Conservation (phyloP, 2,329 filamentous ascomycete genomes). For the Diaporthe aspalathi region DNA sequence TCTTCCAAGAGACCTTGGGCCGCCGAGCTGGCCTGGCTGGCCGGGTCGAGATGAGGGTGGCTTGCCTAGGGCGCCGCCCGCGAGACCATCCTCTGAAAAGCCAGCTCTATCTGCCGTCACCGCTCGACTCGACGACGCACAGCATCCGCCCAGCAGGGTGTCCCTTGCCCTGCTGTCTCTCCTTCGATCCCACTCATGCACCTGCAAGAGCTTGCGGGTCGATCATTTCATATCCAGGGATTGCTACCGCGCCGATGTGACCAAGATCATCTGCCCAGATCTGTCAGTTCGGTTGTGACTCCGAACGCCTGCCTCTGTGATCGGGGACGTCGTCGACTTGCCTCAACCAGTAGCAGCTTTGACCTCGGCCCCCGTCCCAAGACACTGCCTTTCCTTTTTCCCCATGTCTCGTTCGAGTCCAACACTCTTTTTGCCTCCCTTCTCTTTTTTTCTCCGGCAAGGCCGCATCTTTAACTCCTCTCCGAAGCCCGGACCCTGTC, state of each 20-base stretch:
- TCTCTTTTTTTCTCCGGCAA: conserved; percentile 7
- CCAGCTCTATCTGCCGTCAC: not conserved
- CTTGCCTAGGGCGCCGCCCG: not conserved
- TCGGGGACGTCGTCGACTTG: conserved; percentile 18
- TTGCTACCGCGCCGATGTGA: conserved; percentile 13
- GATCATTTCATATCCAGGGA: conserved; percentile 27
- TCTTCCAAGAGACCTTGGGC: not conserved
- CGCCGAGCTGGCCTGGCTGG: not conserved
- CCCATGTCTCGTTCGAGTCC: conserved; percentile 4
- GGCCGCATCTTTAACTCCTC: not conserved
- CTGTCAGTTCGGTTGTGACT: conserved; percentile 23
- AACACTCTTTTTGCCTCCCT: not conserved
- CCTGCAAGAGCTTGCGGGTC: conserved; percentile 26
- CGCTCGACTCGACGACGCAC: conserved; percentile 9
- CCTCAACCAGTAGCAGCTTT: conserved; percentile 24
- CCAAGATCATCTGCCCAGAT: conserved; percentile 27
- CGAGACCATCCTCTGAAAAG: not conserved
- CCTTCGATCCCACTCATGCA: conserved; percentile 3
- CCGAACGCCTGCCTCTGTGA: conserved; percentile 11
- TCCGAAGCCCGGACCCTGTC: conserved; percentile 12
- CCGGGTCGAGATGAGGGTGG: conserved; percentile 18
- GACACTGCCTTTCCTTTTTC: conserved; percentile 18
- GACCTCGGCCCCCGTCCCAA: conserved; percentile 18
- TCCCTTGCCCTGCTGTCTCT: conserved; percentile 17
- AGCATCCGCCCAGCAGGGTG: not conserved